Percentiles rank a stretch among this genome's conserved stretches.
Conservation (phyloP, 768 basidiomycete species). For the Macrolepiota albuminosa region DNA sequence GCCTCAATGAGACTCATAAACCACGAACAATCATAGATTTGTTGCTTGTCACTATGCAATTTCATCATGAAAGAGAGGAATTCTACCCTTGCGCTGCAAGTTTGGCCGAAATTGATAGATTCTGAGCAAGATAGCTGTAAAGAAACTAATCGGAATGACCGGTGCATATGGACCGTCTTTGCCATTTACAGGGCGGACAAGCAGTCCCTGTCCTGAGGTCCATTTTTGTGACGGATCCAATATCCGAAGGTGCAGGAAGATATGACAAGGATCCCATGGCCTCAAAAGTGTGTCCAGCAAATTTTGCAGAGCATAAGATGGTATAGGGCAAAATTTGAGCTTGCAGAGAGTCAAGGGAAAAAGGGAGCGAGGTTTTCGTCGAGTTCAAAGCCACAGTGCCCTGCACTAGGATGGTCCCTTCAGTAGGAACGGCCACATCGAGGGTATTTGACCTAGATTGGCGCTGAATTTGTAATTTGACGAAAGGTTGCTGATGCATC, state of each 20-base stretch:
- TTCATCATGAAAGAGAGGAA: not conserved
- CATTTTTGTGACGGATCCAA: constrained; percentile 60
- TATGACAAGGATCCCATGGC: constrained; percentile 42
- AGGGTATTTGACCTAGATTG: constrained; percentile 27
- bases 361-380: constrained; percentile 43
- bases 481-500: constrained; percentile 47
- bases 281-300: constrained; percentile 38
- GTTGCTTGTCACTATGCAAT: not conserved
- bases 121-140: constrained; percentile 44
- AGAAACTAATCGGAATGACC: constrained; percentile 72
- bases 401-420: constrained; percentile 37
- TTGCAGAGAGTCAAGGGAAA: constrained; percentile 41
- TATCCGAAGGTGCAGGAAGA: constrained; percentile 40
- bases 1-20: not conserved
- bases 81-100: constrained; percentile 56
- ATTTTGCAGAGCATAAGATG: constrained; percentile 34
- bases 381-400: constrained; percentile 49
- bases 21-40: constrained; percentile 38
- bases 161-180: constrained; percentile 43
- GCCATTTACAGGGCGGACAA: constrained; percentile 49
- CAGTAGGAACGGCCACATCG: constrained; percentile 39
- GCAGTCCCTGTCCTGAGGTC: constrained; percentile 51
- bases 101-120: constrained; percentile 49
- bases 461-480: constrained; percentile 39
- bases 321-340: constrained; percentile 36